These are phyloP conservation scores for Elsinoe necatrix DNA, from an alignment of 2,329 filamentous ascomycete species.

Conservation along the genomic window DNA sequence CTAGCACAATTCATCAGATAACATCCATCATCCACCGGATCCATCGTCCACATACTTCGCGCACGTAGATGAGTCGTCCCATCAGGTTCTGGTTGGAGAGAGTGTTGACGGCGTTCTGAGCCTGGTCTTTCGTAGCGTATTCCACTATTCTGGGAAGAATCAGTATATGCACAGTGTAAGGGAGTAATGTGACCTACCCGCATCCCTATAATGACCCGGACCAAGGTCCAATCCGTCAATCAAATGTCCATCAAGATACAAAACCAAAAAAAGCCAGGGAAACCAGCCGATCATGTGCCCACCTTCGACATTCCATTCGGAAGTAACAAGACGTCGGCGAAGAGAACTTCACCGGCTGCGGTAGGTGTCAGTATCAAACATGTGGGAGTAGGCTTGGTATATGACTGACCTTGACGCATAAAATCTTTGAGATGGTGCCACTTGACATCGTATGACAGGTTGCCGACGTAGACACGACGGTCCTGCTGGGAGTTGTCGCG, in stretches of 20 bases:
- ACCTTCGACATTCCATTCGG: constrained; percentile 99
- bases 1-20: constrained; percentile 38
- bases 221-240: constrained; percentile 95
- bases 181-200: constrained; percentile 62
- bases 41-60: constrained; percentile 59
- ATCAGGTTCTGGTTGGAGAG: constrained; percentile 99
- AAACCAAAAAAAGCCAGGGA: constrained; percentile 56
- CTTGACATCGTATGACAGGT: constrained; percentile 98
- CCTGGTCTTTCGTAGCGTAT: constrained; percentile 99
- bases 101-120: constrained; percentile 91
- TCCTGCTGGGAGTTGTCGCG: constrained; percentile 96
- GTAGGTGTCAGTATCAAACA: constrained; percentile 28
- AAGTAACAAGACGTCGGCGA: constrained; percentile 98
- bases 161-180: constrained; percentile 26
- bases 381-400: neutral
- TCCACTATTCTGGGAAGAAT: constrained; percentile 78
- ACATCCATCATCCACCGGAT: constrained; percentile 10
- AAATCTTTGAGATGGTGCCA: constrained; percentile 99
- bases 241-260: constrained; percentile 77
- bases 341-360: constrained; percentile 95
- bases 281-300: constrained; percentile 87
- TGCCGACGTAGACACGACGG: constrained; percentile 98
- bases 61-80: constrained; percentile 96
- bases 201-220: constrained; percentile 96
- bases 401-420: constrained; percentile 88